Conservation (phyloP, 257 asterid genomes). For the Petunia secreta region DNA sequence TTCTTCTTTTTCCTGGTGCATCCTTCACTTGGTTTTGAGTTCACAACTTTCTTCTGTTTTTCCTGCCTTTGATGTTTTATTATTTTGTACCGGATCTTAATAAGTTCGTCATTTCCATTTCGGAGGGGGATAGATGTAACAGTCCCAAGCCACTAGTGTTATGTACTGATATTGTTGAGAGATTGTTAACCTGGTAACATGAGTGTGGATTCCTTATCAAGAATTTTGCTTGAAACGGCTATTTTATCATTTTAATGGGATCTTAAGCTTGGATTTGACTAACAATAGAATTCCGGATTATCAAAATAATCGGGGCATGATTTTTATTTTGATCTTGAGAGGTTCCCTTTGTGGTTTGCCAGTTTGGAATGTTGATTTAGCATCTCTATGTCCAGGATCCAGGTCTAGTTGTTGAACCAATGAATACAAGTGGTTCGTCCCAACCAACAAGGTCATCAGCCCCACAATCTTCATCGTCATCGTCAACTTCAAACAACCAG, state of each 20-base stretch:
- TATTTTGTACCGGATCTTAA: background rate
- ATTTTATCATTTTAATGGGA: background rate
- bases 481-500: slow-evolving; percentile 56
- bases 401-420: slow-evolving; percentile 80
- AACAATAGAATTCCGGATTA: background rate
- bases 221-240: background rate
- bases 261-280: background rate
- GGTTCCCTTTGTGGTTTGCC: background rate
- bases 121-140: background rate
- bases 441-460: slow-evolving; percentile 63
- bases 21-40: too few species aligned
- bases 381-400: slow-evolving; percentile 55
- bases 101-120: background rate
- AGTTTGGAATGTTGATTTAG: background rate
- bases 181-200: background rate
- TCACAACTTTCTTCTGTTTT: too few species aligned
- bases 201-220: background rate
- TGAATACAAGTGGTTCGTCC: slow-evolving; percentile 56
- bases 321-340: background rate
- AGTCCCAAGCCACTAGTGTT: background rate
- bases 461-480: slow-evolving; percentile 50
- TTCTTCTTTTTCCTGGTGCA: too few species aligned
- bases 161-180: background rate
- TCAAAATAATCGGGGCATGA: background rate
- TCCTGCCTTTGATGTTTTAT: background rate